phyloP scores from a whole-genome alignment of 2,329 filamentous ascomycete genomes.

The Alternaria sp. region DNA sequence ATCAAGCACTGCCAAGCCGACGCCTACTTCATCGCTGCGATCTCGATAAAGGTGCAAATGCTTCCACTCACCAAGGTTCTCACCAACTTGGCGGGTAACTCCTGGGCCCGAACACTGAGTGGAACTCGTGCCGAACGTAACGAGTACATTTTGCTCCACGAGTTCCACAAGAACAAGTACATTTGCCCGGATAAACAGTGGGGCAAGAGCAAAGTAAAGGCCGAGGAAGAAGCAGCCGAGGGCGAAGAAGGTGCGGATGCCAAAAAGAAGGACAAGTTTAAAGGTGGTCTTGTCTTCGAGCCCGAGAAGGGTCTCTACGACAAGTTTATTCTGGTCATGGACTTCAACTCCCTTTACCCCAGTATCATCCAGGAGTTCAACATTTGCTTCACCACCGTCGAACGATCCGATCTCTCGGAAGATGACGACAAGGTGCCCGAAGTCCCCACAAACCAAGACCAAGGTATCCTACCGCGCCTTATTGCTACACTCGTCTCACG shows the following conservation, averaged over 20 bases:
- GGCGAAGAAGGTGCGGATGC: slow-evolving; percentile 70
- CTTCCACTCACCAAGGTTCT: slow-evolving; percentile 92
- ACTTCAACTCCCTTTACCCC: slow-evolving; percentile 98
- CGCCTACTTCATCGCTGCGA: slow-evolving; percentile 92
- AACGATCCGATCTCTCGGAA: slow-evolving; percentile 72
- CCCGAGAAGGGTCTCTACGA: slow-evolving; percentile 97
- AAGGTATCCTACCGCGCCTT: slow-evolving; percentile 86
- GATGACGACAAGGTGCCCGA: slow-evolving; percentile 90
- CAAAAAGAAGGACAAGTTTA: slow-evolving; percentile 99
- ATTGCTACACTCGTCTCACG: slow-evolving; percentile 91
- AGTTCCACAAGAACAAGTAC: slow-evolving; percentile 96
- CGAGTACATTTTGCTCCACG: slow-evolving; percentile 97
- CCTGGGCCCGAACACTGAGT: slow-evolving; percentile 94
- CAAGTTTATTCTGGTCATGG: slow-evolving; percentile 98
- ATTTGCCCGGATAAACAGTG: slow-evolving; percentile 95
- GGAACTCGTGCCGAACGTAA: slow-evolving; percentile 97
- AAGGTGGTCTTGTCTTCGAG: slow-evolving; percentile 97
- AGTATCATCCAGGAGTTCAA: slow-evolving; percentile 99
- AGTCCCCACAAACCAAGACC: slow-evolving; percentile 76
- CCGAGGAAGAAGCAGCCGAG: slow-evolving; percentile 75
- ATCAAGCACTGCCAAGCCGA: slow-evolving; percentile 93
- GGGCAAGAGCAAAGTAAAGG: slow-evolving; percentile 75
- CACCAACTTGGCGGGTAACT: slow-evolving; percentile 96
- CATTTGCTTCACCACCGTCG: slow-evolving; percentile 98
- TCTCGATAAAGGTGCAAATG: slow-evolving; percentile 89